A percentile compares a stretch with the other conserved stretches of the same genome.
Evolutionary conservation across 768 basidiomycete genomes (phyloP).

Genomic region (Tubosaeta brunneosetosa): DNA sequence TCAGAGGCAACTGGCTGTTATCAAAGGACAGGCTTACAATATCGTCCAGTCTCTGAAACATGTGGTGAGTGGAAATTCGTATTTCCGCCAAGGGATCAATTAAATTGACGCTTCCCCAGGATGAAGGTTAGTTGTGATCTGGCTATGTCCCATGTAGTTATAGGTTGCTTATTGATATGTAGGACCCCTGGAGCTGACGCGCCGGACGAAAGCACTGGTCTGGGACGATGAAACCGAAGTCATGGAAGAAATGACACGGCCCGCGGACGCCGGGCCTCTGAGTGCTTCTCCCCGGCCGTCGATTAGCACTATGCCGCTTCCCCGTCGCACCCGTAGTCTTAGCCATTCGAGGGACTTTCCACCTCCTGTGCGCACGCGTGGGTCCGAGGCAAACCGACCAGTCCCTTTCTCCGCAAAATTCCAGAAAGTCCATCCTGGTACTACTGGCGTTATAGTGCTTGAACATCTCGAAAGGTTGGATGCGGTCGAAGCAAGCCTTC

Average conservation of each 20-base stretch:
- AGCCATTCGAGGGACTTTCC: constrained; percentile 65
- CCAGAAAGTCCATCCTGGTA: constrained; percentile 77
- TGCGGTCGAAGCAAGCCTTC: constrained; percentile 73
- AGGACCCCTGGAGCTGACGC: constrained; percentile 89
- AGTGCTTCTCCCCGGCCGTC: constrained; percentile 56
- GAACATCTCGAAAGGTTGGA: constrained; percentile 84
- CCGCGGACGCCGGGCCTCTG: constrained; percentile 32
- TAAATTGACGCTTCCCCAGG: constrained; percentile 39
- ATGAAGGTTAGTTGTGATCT: constrained; percentile 53
- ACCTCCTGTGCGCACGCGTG: constrained; percentile 60
- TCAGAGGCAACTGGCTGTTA: constrained; percentile 83
- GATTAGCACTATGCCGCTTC: constrained; percentile 56
- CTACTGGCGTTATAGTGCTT: constrained; percentile 80
- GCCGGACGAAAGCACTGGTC: constrained; percentile 75
- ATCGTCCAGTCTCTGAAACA: constrained; percentile 82
- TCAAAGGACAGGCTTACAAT: constrained; percentile 92
- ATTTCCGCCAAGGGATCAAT: background rate
- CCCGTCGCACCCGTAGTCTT: constrained; percentile 52
- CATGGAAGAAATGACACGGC: constrained; percentile 44
- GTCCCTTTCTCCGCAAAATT: constrained; percentile 84
- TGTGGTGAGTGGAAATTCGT: constrained; percentile 43
- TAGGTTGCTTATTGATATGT: constrained; percentile 10
- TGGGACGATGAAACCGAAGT: constrained; percentile 86
- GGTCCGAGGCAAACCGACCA: constrained; percentile 63
- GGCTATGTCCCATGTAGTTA: background rate